Evolutionary conservation across 2,329 filamentous ascomycete genomes (phyloP).

Genomic region (Sporothrix inflata): DNA sequence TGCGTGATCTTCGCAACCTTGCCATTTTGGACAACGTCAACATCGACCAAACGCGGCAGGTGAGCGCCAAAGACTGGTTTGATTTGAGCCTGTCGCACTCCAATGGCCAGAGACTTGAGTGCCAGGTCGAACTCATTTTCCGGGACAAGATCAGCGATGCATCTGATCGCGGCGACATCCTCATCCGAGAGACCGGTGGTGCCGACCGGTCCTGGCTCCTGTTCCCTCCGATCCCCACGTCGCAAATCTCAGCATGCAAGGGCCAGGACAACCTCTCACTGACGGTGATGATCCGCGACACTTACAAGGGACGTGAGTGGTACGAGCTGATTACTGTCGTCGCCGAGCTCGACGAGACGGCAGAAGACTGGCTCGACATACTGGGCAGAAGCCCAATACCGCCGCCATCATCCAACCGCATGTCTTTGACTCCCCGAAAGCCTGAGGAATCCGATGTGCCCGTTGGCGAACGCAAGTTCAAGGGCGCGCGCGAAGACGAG

Average conservation of each 20-base stretch:
- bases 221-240: slow-evolving; percentile 81
- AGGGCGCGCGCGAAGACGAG: slow-evolving; percentile 27
- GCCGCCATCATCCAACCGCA: slow-evolving; percentile 31
- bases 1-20: slow-evolving; percentile 77
- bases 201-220: slow-evolving; percentile 74
- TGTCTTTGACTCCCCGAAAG: slow-evolving; percentile 32
- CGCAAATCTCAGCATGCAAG: slow-evolving; percentile 75
- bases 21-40: slow-evolving; percentile 69
- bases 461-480: slow-evolving; percentile 44
- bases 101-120: slow-evolving; percentile 85
- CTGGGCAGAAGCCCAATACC: slow-evolving; percentile 59
- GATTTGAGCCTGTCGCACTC: slow-evolving; percentile 84
- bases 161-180: slow-evolving; percentile 75
- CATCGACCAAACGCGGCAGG: slow-evolving; percentile 78
- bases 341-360: slow-evolving; percentile 75
- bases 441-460: slow-evolving; percentile 41
- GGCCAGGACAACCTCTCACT: slow-evolving; percentile 73
- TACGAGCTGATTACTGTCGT: slow-evolving; percentile 79
- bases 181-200: slow-evolving; percentile 87
- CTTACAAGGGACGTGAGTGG: slow-evolving; percentile 70
- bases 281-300: slow-evolving; percentile 77
- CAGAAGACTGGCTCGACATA: slow-evolving; percentile 85
- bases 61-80: slow-evolving; percentile 88
- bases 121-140: slow-evolving; percentile 83
- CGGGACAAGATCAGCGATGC: slow-evolving; percentile 75